Percentiles rank a stretch among this genome's conserved stretches.
phyloP scores from a whole-genome alignment of 306 rosid genomes.

The Acacia melanoxylon region DNA sequence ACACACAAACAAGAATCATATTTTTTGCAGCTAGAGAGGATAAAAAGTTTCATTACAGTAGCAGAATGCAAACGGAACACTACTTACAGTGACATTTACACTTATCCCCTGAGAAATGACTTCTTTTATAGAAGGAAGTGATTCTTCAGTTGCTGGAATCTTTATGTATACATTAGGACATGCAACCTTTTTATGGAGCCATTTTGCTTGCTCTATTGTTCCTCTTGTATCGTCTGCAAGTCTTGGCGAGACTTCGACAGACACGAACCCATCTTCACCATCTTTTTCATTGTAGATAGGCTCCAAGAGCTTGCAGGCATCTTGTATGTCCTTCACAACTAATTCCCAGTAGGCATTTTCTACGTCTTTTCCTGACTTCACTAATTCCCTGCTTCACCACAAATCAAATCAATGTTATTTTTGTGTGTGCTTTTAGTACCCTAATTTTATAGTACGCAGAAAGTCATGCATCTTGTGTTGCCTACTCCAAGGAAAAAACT shows the following conservation, averaged over 20 bases:
- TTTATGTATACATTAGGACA: conserved; percentile 77
- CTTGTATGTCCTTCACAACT: conserved; percentile 91
- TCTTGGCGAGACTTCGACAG: conserved; percentile 76
- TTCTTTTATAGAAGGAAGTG: conserved; percentile 76
- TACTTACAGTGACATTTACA: conserved; percentile 90
- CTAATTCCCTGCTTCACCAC: conserved; percentile 55
- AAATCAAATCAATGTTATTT: conserved; percentile 24
- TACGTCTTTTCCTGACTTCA: conserved; percentile 67
- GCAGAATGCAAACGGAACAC: conserved; percentile 11
- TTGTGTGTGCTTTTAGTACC: no score
- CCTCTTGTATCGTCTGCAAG: conserved; percentile 80
- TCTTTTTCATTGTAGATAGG: conserved; percentile 65
- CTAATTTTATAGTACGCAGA: background rate
- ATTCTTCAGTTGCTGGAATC: conserved; percentile 85
- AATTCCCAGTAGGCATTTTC: conserved; percentile 89
- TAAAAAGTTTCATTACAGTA: conserved; percentile 1
- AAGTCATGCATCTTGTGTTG: background rate
- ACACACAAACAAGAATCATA: conserved; percentile 23
- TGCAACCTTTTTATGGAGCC: conserved; percentile 73
- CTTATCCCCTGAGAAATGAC: conserved; percentile 85
- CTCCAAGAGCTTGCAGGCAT: conserved; percentile 85
- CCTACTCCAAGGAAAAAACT: background rate
- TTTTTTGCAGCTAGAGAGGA: background rate
- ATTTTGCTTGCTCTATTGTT: conserved; percentile 84
- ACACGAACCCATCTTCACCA: conserved; percentile 84